phyloP scores from a whole-genome alignment of 164 flowering plant species.

The Platanus orientalis region DNA sequence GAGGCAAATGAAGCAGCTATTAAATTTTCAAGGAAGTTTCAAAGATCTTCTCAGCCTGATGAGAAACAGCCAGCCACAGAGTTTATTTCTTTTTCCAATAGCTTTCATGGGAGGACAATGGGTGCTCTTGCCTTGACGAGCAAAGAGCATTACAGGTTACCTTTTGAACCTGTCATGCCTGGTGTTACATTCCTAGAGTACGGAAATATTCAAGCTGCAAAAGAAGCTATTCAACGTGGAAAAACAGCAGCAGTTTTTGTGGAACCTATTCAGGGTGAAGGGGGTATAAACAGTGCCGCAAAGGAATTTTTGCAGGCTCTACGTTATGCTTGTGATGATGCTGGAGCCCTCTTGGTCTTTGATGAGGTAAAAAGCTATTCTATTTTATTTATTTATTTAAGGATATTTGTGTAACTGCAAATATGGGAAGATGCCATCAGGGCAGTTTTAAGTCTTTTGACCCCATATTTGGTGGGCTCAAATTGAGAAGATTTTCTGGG shows the following conservation, averaged over 20 bases:
- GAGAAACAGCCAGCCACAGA: slow-evolving; percentile 51
- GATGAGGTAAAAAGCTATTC: slow-evolving; percentile 64
- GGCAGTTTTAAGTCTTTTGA: no score
- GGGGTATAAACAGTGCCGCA: slow-evolving; percentile 82
- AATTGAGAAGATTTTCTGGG: no score
- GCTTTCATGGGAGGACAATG: slow-evolving; percentile 94
- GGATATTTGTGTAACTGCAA: not conserved
- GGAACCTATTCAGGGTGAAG: slow-evolving; percentile 97
- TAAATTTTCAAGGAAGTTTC: slow-evolving; percentile 83
- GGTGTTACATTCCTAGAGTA: slow-evolving; percentile 86
- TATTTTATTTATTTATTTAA: not conserved
- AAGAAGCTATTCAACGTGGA: slow-evolving; percentile 44
- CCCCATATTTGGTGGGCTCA: not conserved
- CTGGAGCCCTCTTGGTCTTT: slow-evolving; percentile 77
- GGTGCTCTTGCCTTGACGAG: slow-evolving; percentile 96
- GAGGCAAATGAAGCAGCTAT: slow-evolving; percentile 99
- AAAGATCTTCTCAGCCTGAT: slow-evolving; percentile 49
- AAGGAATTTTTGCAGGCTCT: slow-evolving; percentile 66
- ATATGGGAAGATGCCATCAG: not conserved
- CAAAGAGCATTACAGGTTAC: slow-evolving; percentile 76
- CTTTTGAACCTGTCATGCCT: slow-evolving; percentile 96
- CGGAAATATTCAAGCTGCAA: slow-evolving; percentile 63
- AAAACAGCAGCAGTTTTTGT: slow-evolving; percentile 90
- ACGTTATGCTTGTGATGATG: slow-evolving; percentile 73
- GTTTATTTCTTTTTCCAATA: slow-evolving; percentile 68